phyloP scores from a whole-genome alignment of 257 asterid species.

The Solanum neorickii region DNA sequence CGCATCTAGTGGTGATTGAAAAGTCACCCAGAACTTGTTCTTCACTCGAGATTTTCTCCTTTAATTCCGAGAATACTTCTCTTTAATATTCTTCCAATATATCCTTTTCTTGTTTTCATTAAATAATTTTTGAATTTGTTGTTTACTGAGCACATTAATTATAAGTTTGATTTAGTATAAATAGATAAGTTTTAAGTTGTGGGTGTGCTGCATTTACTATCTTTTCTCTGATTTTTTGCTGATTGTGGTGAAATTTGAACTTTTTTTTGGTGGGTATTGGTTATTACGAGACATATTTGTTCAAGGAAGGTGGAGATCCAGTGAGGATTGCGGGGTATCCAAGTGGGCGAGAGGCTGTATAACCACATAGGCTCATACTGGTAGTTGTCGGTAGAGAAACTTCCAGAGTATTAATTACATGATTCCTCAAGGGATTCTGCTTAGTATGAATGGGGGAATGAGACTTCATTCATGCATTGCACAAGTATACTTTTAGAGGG shows the following conservation, averaged over 20 bases:
- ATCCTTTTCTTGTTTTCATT: not conserved
- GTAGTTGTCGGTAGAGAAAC: too few species aligned
- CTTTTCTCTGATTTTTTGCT: not conserved
- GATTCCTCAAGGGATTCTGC: too few species aligned
- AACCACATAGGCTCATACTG: too few species aligned
- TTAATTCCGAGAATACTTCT: constrained; percentile 41
- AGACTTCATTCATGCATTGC: too few species aligned
- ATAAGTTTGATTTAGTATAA: not conserved
- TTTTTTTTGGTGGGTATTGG: not conserved
- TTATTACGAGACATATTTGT: constrained; percentile 47
- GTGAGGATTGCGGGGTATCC: constrained; percentile 18
- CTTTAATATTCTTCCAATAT: constrained; percentile 80
- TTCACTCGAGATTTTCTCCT: constrained; percentile 74
- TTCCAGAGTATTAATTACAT: too few species aligned
- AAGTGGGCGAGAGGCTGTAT: too few species aligned
- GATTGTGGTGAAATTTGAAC: not conserved
- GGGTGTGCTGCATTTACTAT: not conserved
- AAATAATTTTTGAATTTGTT: not conserved
- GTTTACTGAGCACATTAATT: not conserved
- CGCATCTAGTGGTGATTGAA: constrained; percentile 63
- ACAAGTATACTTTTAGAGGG: too few species aligned
- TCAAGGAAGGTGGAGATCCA: constrained; percentile 61
- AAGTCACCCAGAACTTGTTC: constrained; percentile 44
- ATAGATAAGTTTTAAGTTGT: not conserved
- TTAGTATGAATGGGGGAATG: too few species aligned